Evolutionary conservation across 176 grass and related monocot species (phyloP), one percentile per base, ranked within the genome.

Genomic region (Ensete ventricosum): DNA sequence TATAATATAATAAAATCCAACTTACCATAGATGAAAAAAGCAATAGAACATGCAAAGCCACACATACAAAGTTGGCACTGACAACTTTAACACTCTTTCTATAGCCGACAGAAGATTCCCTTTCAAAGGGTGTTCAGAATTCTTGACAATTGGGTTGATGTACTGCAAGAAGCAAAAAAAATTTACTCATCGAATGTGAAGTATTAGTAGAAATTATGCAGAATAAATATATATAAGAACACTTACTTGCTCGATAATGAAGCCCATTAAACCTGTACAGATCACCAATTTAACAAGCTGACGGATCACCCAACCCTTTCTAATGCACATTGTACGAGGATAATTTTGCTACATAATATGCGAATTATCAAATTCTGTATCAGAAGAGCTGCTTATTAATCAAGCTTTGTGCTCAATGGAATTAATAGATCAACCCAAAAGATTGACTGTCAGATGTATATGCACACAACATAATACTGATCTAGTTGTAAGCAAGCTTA

Each of bases 41-140:
- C 90, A 93, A 75, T 99, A 99, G 88, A 99, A 99, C 95, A 99
- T 94, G 81, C 95, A 99, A 75, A 99, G 90, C 95, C 90, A 94
- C 48, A 99, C 95, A 11, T 99, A 99, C 74, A 94, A 76, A 81
- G 88, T 93, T 21, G 95, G 95, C 57, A 99, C 81, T 78, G 95
- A 99, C 52, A 99, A 81, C 84, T 94, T 99, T 73, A 99, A 86
- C 53, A 99, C 84, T 87, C 95, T 94, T 55, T 99, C 95, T 78
- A 99, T 76, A 76, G 95, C 95, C 89, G 91, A 83, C 80, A 99
- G 83, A 78, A 99, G 79, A 83, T 94, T 82, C 25, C 86, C 95
- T 85, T 88, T 91, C 71, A 99, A 59, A 26, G 95, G 95, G 77
- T 99, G 88, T 86, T 87, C 87, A 3, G 95, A 99, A 87, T 99